phyloP scores from a whole-genome alignment of 2,329 filamentous ascomycete genomes.

The Plenodomus biglobosus region DNA sequence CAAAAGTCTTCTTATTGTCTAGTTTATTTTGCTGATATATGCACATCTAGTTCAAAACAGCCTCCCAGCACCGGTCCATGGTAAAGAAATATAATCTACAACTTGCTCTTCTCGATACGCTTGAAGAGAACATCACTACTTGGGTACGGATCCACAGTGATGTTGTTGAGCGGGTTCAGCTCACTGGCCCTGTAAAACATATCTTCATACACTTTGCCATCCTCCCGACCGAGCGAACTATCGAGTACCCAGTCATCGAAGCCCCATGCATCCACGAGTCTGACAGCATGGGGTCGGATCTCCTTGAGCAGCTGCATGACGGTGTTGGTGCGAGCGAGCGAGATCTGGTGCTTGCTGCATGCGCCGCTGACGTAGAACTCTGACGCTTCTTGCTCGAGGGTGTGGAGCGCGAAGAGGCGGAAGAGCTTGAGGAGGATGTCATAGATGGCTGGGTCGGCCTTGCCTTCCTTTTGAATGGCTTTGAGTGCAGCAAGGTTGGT shows the following conservation, averaged over 20 bases:
- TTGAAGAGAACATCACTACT: conserved; percentile 63
- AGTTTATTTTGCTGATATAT: too few relatives aligned
- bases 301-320: conserved; percentile 71
- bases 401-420: conserved; percentile 65
- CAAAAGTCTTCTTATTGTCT: too few relatives aligned
- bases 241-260: conserved; percentile 80
- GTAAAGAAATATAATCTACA: too few relatives aligned
- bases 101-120: conserved; percentile 60
- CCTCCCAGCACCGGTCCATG: not conserved
- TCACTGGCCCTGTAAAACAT: conserved; percentile 72
- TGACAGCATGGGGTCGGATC: conserved; percentile 71
- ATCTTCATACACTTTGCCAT: conserved; percentile 77
- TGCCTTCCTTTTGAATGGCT: conserved; percentile 52
- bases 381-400: conserved; percentile 67
- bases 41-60: conserved; percentile 1
- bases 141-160: conserved; percentile 73
- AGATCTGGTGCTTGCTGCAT: conserved; percentile 71
- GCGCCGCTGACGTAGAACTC: conserved; percentile 74
- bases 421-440: conserved; percentile 66
- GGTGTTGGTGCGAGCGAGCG: conserved; percentile 65
- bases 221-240: conserved; percentile 67
- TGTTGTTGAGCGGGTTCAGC: conserved; percentile 71
- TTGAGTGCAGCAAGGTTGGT: conserved; percentile 74
- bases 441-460: conserved; percentile 61
- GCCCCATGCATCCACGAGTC: conserved; percentile 72